These are phyloP conservation scores for Rhytidiadelphus loreus DNA, from an alignment of 225 moss, liverwort and hornwort genomes.

Conservation along the genomic window DNA sequence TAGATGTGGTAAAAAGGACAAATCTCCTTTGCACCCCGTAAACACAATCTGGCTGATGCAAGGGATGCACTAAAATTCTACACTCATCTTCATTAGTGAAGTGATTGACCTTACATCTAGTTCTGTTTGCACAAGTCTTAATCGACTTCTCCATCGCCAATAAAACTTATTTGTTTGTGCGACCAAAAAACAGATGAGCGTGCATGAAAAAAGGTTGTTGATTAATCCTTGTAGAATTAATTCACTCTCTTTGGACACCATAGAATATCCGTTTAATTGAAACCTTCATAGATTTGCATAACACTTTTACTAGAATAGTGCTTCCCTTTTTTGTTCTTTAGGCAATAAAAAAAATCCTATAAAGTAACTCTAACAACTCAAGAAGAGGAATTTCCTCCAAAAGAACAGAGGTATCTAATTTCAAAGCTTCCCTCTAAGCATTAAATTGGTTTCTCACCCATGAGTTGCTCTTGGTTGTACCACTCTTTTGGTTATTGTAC, in stretches of 20 bases:
- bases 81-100: not conserved
- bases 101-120: not conserved
- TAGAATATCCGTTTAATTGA: rapidly evolving
- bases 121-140: not conserved
- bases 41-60: not conserved
- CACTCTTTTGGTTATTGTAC: not conserved
- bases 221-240: not conserved
- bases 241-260: rapidly evolving
- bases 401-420: not conserved
- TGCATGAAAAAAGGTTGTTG: not conserved
- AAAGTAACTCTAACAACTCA: not conserved
- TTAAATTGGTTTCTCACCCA: not conserved
- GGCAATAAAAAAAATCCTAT: not conserved
- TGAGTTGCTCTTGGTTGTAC: not conserved
- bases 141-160: not conserved
- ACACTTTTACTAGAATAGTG: not conserved
- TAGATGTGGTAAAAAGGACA: not conserved
- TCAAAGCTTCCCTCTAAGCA: not conserved
- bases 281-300: not conserved
- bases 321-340: not conserved
- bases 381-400: not conserved
- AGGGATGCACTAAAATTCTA: not conserved
- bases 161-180: not conserved
- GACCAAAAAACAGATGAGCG: not conserved
- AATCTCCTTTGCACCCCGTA: not conserved